Conservation (phyloP, 2,329 filamentous ascomycete genomes). For the Dactylonectria macrodidyma region DNA sequence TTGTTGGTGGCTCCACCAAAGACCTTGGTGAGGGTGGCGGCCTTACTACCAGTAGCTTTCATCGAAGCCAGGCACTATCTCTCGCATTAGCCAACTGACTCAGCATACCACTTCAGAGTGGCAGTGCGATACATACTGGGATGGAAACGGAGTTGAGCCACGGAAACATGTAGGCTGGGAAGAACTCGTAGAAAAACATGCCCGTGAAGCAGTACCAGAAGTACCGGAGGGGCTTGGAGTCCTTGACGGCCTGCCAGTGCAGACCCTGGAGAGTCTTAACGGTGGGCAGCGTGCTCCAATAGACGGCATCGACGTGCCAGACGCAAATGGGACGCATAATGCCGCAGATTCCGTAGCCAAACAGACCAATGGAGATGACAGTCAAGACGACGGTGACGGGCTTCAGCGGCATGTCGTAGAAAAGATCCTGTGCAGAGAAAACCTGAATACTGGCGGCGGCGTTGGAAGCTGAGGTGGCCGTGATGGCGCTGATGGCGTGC, state of each 20-base stretch:
- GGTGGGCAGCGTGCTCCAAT: constrained; percentile 67
- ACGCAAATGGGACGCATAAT: constrained; percentile 68
- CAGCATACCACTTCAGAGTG: fast-evolving
- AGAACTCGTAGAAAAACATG: constrained; percentile 67
- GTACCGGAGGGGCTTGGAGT: constrained; percentile 64
- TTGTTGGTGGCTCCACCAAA: constrained; percentile 68
- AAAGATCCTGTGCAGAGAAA: constrained; percentile 65
- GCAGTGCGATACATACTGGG: constrained; percentile 46
- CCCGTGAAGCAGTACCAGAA: constrained; percentile 66
- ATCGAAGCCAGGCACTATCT: constrained; percentile 64
- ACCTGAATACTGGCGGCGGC: constrained; percentile 59
- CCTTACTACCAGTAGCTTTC: constrained; percentile 63
- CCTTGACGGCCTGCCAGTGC: constrained; percentile 66
- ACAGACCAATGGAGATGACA: constrained; percentile 68
- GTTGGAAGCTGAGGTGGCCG: constrained; percentile 68
- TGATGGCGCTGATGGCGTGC: constrained; percentile 68
- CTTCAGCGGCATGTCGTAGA: constrained; percentile 64
- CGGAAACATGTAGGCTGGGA: constrained; percentile 69
- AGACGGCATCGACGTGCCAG: constrained; percentile 70
- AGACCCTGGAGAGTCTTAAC: constrained; percentile 69
- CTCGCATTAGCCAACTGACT: neutral
- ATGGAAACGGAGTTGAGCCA: constrained; percentile 70
- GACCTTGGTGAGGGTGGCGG: constrained; percentile 59
- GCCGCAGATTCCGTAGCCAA: constrained; percentile 69
- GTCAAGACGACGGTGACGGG: constrained; percentile 63